Evolutionary conservation across 129 eudicot genomes (phyloP).

Genomic region (Artemisia argyi): DNA sequence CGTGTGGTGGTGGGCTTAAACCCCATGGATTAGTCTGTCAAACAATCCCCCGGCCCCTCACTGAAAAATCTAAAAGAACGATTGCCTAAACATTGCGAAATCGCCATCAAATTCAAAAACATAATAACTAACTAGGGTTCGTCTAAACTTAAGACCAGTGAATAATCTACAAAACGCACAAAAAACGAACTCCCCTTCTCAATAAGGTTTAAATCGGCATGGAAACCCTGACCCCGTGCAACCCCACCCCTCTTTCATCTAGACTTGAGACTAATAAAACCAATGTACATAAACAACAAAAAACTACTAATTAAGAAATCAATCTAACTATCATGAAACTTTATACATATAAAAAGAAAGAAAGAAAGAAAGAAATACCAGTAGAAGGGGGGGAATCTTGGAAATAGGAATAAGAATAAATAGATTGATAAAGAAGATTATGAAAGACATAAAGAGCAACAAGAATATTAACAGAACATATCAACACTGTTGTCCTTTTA

Average conservation of each 20-base stretch:
- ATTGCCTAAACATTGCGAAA: no score
- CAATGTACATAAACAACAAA: slow-evolving; percentile 14
- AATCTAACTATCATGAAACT: neutral
- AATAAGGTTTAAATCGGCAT: no score
- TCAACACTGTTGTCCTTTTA: slow-evolving; percentile 68
- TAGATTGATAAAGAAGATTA: slow-evolving; percentile 55
- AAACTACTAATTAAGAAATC: neutral
- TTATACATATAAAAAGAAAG: neutral
- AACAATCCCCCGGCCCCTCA: no score
- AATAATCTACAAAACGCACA: slow-evolving; percentile 6
- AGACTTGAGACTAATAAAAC: neutral
- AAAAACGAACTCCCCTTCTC: neutral
- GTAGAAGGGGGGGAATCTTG: slow-evolving; percentile 32
- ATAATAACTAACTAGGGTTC: neutral
- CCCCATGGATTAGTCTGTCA: no score
- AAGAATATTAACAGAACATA: slow-evolving; percentile 74
- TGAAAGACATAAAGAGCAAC: slow-evolving; percentile 83
- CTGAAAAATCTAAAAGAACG: no score
- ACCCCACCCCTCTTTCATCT: no score
- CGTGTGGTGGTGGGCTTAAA: no score
- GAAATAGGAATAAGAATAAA: slow-evolving; percentile 56
- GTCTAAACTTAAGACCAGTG: neutral
- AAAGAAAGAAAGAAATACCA: slow-evolving; percentile 36
- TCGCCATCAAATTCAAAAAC: neutral
- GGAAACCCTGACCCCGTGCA: no score